Conservation (phyloP, 768 basidiomycete species). For the Russula ochroleuca region DNA sequence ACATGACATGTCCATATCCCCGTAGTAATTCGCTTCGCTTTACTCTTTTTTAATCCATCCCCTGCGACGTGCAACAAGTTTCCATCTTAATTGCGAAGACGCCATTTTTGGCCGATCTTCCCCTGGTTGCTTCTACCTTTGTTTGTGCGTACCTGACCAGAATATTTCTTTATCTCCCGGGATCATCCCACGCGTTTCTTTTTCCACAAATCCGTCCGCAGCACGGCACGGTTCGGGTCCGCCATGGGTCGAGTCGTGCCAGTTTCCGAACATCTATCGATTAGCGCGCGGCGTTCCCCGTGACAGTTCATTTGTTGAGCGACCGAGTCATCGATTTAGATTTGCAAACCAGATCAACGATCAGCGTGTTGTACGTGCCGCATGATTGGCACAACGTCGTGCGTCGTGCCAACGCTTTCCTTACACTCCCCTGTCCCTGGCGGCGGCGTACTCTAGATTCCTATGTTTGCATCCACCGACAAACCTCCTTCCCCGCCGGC, state of each 20-base stretch:
- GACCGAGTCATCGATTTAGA: conserved; percentile 8
- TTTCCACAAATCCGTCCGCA: no score
- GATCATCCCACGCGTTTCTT: not conserved
- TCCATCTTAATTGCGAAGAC: not conserved
- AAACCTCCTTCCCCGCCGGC: not conserved
- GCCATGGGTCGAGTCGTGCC: not conserved
- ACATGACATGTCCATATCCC: not conserved
- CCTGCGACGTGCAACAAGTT: not conserved
- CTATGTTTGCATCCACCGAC: not conserved
- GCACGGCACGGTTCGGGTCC: not conserved
- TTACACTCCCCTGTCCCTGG: not conserved
- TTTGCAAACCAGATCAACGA: not conserved
- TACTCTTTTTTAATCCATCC: not conserved
- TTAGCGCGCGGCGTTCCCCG: conserved; percentile 12
- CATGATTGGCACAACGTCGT: not conserved
- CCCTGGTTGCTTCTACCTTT: conserved; percentile 2
- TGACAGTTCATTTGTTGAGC: not conserved
- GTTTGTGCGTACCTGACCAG: not conserved
- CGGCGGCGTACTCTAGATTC: no score
- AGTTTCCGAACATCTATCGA: not conserved
- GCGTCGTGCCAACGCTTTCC: not conserved
- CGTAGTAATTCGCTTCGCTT: conserved; percentile 5
- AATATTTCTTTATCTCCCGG: not conserved
- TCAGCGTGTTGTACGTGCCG: conserved; percentile 1
- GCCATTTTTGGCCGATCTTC: not conserved